Conservation (phyloP, 805 yeast genomes). For the Saccharomycopsis schoenii region DNA sequence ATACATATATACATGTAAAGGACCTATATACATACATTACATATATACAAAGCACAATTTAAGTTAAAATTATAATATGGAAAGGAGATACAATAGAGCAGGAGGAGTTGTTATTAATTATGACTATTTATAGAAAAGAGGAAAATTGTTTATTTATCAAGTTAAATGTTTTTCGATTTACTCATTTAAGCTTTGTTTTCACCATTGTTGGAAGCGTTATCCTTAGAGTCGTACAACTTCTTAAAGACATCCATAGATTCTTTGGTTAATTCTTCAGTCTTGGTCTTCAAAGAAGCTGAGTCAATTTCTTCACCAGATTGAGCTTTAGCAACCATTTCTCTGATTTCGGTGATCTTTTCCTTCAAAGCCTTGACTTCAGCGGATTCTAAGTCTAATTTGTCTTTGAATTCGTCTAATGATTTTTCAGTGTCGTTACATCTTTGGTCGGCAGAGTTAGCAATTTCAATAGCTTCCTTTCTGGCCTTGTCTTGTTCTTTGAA, state of each 20-base stretch:
- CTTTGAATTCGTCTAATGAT: conserved; percentile 69
- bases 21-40: background rate
- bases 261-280: conserved; percentile 77
- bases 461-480: conserved; percentile 72
- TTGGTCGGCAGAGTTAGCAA: conserved; percentile 77
- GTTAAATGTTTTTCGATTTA: background rate
- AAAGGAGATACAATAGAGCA: background rate
- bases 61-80: background rate
- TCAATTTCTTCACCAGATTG: conserved; percentile 59
- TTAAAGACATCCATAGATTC: conserved; percentile 75
- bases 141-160: conserved; percentile 1
- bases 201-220: conserved; percentile 6
- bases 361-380: conserved; percentile 42
- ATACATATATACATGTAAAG: conserved; percentile 1
- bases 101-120: background rate
- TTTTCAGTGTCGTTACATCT: conserved; percentile 78
- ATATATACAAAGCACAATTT: background rate
- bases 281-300: conserved; percentile 56
- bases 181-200: conserved; percentile 3
- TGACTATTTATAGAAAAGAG: conserved; percentile 1
- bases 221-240: conserved; percentile 40
- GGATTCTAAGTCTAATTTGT: conserved; percentile 43
- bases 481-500: conserved; percentile 82
- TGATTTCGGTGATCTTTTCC: conserved; percentile 49
- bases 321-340: conserved; percentile 68